These are phyloP conservation scores for Aciculosporium take DNA, from an alignment of 2,329 filamentous ascomycete genomes.

Conservation along the genomic window DNA sequence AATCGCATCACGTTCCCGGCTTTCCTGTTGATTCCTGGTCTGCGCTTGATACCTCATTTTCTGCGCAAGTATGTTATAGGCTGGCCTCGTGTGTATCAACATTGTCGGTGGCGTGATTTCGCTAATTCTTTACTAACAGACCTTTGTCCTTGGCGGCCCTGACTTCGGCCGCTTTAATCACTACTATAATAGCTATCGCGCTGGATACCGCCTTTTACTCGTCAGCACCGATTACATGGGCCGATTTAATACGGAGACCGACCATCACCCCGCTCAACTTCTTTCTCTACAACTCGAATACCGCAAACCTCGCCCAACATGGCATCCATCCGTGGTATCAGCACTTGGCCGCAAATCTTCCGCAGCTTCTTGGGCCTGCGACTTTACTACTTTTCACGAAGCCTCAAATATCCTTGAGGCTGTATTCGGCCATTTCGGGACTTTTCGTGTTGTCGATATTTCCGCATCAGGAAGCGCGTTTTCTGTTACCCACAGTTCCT, in stretches of 20 bases:
- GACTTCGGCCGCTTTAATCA: constrained; percentile 48
- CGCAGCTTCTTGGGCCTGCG: constrained; percentile 58
- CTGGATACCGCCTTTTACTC: constrained; percentile 80
- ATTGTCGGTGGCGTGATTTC: not conserved
- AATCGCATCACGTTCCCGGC: constrained; percentile 96
- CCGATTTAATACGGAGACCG: constrained; percentile 47
- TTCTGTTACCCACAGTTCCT: constrained; percentile 61
- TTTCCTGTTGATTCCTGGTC: constrained; percentile 70
- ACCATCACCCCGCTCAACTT: constrained; percentile 69
- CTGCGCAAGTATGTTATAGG: constrained; percentile 49
- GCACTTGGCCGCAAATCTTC: constrained; percentile 54
- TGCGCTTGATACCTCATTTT: constrained; percentile 77
- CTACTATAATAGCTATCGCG: constrained; percentile 57
- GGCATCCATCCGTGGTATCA: constrained; percentile 70
- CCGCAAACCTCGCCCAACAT: constrained; percentile 58
- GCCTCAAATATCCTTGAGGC: constrained; percentile 43
- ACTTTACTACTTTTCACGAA: constrained; percentile 43
- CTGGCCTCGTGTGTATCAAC: not conserved
- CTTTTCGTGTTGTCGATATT: constrained; percentile 57
- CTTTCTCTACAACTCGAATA: constrained; percentile 56
- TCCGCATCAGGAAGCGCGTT: constrained; percentile 68
- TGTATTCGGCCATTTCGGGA: constrained; percentile 63
- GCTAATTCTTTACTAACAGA: constrained; percentile 22
- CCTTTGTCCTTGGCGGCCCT: constrained; percentile 49
- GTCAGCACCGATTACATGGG: constrained; percentile 46